These are phyloP conservation scores for Lachnellula cervina DNA, from an alignment of 2,329 filamentous ascomycete species.

Conservation along the genomic window DNA sequence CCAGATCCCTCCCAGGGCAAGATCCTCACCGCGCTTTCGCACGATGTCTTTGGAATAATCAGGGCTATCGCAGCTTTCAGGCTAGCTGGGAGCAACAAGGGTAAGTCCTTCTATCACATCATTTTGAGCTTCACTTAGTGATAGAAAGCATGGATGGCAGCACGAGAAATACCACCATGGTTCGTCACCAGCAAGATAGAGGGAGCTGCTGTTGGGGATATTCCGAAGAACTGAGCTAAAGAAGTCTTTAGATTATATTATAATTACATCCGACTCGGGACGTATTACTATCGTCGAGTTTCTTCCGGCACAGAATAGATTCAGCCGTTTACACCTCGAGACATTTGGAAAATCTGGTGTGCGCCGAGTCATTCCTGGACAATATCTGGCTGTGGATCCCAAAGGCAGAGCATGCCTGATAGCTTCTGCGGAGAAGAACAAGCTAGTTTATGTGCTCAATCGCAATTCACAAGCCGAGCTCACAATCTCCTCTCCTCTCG, in stretches of 20 bases:
- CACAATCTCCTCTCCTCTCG: conserved; percentile 93
- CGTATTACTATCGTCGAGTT: conserved; percentile 94
- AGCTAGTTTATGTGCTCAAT: conserved; percentile 97
- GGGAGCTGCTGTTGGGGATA: conserved; percentile 5
- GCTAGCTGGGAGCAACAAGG: conserved; percentile 90
- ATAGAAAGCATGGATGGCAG: conserved; percentile 59
- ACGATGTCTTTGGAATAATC: conserved; percentile 96
- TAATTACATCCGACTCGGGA: conserved; percentile 91
- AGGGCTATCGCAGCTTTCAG: conserved; percentile 83
- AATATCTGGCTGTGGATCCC: conserved; percentile 92
- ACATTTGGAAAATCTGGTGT: conserved; percentile 98
- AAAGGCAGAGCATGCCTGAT: conserved; percentile 94
- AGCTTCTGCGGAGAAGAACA: conserved; percentile 96
- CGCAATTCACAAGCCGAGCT: conserved; percentile 91
- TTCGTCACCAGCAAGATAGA: conserved; percentile 15
- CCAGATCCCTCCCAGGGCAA: conserved; percentile 83
- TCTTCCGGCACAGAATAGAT: conserved; percentile 76
- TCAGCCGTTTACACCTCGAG: conserved; percentile 86
- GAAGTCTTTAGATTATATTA: conserved; percentile 73
- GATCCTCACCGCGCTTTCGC: conserved; percentile 78
- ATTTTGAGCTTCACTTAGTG: conserved; percentile 62
- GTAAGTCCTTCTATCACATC: conserved; percentile 56
- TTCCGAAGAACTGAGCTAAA: conserved; percentile 25
- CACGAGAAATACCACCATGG: conserved; percentile 32
- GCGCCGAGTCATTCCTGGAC: conserved; percentile 86